Evolutionary conservation across 495 filamentous ascomycete genomes (phyloP).

Genomic region (Penicillium verhagenii): DNA sequence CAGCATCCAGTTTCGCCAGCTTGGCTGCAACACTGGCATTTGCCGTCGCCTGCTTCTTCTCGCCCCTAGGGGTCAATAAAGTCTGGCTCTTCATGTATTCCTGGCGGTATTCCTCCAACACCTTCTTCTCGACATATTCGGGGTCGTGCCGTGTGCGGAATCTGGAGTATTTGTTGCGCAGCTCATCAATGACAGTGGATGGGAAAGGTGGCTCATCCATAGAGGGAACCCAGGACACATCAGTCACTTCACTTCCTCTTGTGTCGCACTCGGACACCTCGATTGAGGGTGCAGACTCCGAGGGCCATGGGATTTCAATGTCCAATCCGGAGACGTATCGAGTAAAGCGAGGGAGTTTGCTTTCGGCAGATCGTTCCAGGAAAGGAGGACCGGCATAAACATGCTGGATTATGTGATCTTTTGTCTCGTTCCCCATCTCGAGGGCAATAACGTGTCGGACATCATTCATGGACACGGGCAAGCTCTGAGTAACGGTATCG

Average conservation of each 20-base stretch:
- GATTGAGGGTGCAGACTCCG: conserved; percentile 32
- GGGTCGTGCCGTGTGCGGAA: conserved; percentile 80
- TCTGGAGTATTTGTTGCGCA: conserved; percentile 78
- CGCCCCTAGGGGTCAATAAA: conserved; percentile 46
- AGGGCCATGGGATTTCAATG: conserved; percentile 74
- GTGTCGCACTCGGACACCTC: conserved; percentile 68
- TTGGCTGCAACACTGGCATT: conserved; percentile 25
- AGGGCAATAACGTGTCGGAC: conserved; percentile 81
- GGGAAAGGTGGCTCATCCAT: conserved; percentile 79
- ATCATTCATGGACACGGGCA: conserved; percentile 61
- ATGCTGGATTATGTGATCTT: conserved; percentile 74
- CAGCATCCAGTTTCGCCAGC: conserved; percentile 28
- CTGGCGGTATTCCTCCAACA: conserved; percentile 56
- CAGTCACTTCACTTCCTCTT: conserved; percentile 65
- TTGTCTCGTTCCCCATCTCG: conserved; percentile 57
- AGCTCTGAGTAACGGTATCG: conserved; percentile 43
- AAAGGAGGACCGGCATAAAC: conserved; percentile 44
- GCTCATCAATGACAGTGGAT: conserved; percentile 73
- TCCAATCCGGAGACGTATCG: conserved; percentile 44
- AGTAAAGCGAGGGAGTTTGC: conserved; percentile 37
- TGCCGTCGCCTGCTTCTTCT: conserved; percentile 21
- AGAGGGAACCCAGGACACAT: conserved; percentile 71
- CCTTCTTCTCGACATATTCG: conserved; percentile 53
- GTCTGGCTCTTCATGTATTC: conserved; percentile 53
- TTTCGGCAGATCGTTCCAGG: conserved; percentile 31